Evolutionary conservation across 2,329 filamentous ascomycete genomes (phyloP), one percentile per base, ranked within the genome.

Genomic region (Lecanicillium sp.): DNA sequence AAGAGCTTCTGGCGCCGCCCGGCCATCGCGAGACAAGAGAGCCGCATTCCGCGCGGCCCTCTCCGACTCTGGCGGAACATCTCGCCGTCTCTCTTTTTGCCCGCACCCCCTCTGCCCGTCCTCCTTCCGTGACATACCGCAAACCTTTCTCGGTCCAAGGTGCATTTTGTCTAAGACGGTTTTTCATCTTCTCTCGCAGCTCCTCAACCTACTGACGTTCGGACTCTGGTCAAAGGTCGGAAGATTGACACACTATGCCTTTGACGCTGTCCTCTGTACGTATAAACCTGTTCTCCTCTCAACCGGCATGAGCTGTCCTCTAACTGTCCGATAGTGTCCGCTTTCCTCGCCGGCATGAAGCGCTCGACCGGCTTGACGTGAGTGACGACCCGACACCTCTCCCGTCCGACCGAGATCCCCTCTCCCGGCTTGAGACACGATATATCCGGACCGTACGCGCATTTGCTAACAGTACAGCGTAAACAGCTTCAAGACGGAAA

Each of bases 361-460:
- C 89, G 93, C 59, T 96, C 91, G 55, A 97, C 93, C 53, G 93
- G 93, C 62, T 78, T 98, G 72, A 96, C 90, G 93, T 98, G 87
- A 80, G 87, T 86, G 58, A 50, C 11, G 15, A 11, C 32, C 23
- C 21, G 14, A n/a, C 14, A 5, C 11, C 6, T 36, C 14, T 15
- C 12, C 26, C 26, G 3, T 12, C n/a, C 5, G 6, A 17, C 12
- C 9, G 4, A n/a, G n/a, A n/a, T n/a, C n/a, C n/a, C n/a, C n/a
- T n/a, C n/a, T n/a, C n/a, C n/a, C n/a, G n/a, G n/a, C n/a, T n/a
- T n/a, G n/a, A n/a, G n/a, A n/a, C n/a, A n/a, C n/a, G n/a, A n/a
- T n/a, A n/a, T n/a, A 30, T 30, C 27, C 9, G 27, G n/a, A 30
- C n/a, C n/a, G n/a, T n/a, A n/a, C n/a, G n/a, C n/a, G n/a, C n/a